Base-by-base conservation (phyloP, 2,329 filamentous ascomycete genomes). In the Pezicula carpinea region DNA sequence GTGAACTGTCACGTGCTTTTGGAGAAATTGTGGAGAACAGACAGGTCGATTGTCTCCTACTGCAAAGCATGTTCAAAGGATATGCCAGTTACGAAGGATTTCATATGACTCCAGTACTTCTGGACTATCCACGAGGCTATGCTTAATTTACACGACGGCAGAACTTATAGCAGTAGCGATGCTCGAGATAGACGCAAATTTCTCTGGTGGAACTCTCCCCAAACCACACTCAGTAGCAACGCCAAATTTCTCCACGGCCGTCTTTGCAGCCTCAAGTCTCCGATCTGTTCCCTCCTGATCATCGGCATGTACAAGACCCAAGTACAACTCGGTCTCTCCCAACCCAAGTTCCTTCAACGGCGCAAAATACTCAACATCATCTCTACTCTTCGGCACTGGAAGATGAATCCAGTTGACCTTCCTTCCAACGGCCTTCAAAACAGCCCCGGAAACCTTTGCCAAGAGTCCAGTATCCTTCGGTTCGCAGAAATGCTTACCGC, bases 401-500 rank as follows among this genome's bases (percentile, higher is more conserved):
- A 72, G 61, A 48, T 74, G 71, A 31, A 73, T 53, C 59, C 62
- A 74, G 39, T 64, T 53, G 19, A 73, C 62, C 8, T 51, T 48
- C 36, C 64, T 60, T 6, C 59, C 47, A 3, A 65, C 50, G 2
- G 48, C 43, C 6, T 57, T 46, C 13, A 60, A 50, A 15, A 70
- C 52, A 1, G 49, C 56, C 35, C 66, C 68, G 3, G 62, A 65
- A 19, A 72, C 50, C 14, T 69, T 64, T 5, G 71, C 67, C 26
- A 68, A 32, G 1, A 65, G 22, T 0, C 47, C 53, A 14, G 45
- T 50, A n/a, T 57, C 52, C 14, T 47, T 58, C 0, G 72, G 71
- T 43, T 75, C 66, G 14, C 67, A 49, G 49, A 69, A 73, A 54
- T 73, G 71, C 43, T 59, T 56, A 53, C 74, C 70, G 1, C 61